Evolutionary conservation across 2,329 filamentous ascomycete species (phyloP).

Genomic region (Xylaria sp.): DNA sequence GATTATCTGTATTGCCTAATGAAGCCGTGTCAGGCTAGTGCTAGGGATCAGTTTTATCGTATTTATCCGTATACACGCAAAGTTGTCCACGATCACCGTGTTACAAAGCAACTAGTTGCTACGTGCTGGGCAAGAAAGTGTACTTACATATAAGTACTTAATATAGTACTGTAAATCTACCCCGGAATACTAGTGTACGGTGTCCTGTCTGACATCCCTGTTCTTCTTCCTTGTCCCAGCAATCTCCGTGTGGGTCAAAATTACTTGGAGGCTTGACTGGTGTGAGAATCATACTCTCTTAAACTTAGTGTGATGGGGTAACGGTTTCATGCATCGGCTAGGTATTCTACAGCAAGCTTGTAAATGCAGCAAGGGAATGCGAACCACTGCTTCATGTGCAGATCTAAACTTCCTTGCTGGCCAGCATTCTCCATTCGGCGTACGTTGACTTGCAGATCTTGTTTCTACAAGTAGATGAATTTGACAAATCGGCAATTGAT

Average conservation of each 20-base stretch:
- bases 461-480: no score
- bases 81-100: no score
- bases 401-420: neutral
- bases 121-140: no score
- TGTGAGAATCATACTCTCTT: no score
- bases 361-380: neutral
- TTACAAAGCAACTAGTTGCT: neutral
- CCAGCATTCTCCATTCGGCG: neutral
- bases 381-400: neutral
- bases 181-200: neutral
- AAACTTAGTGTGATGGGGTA: no score
- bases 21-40: constrained; percentile 4
- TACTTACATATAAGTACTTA: no score
- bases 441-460: neutral
- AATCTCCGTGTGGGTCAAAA: neutral
- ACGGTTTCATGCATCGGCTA: no score
- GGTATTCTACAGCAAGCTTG: neutral
- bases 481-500: neutral
- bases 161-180: no score
- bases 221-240: neutral
- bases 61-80: constrained; percentile 20
- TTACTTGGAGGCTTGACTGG: neutral
- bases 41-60: constrained; percentile 5
- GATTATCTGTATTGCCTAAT: constrained; percentile 4
- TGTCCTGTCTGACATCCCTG: neutral